phyloP scores from a whole-genome alignment of 1,284 basidiomycete genomes.

The Ceratorhiza oryzae-sativae region DNA sequence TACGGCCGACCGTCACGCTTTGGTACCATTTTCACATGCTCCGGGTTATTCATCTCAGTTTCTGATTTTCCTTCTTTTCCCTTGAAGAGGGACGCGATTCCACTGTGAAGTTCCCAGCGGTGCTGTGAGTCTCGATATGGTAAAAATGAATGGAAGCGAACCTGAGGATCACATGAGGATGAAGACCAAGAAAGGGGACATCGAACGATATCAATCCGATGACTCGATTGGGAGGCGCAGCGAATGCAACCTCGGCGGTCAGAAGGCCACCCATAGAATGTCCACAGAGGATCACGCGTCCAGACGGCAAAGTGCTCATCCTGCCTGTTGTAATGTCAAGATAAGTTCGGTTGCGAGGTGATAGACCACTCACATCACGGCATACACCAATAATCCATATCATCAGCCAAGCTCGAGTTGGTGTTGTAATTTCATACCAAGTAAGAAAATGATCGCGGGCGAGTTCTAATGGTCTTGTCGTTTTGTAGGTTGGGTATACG shows the following conservation, averaged over 20 bases:
- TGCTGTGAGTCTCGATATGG: not conserved
- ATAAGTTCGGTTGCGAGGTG: not conserved
- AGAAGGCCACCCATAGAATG: slow-evolving; percentile 60
- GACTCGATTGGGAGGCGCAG: slow-evolving; percentile 45
- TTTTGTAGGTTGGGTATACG: slow-evolving; percentile 65
- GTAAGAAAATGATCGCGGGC: slow-evolving; percentile 60
- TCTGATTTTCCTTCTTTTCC: slow-evolving; percentile 49
- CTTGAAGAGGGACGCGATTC: slow-evolving; percentile 61
- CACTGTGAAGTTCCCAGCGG: slow-evolving; percentile 48
- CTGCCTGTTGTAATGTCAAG: slow-evolving; percentile 46
- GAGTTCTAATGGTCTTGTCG: slow-evolving; percentile 57
- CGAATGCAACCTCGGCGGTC: slow-evolving; percentile 28
- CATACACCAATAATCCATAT: not conserved
- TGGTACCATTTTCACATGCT: slow-evolving; percentile 53
- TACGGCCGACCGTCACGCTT: slow-evolving; percentile 29
- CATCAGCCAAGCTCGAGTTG: not conserved
- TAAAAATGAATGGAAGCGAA: not conserved
- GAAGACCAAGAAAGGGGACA: slow-evolving; percentile 65
- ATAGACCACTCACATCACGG: not conserved
- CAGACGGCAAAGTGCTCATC: slow-evolving; percentile 61
- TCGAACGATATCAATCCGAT: slow-evolving; percentile 64
- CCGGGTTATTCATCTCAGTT: slow-evolving; percentile 57
- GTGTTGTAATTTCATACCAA: slow-evolving; percentile 53
- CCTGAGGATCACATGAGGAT: slow-evolving; percentile 62
- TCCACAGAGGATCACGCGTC: slow-evolving; percentile 61